These are phyloP conservation scores for Gentiana straminea DNA, from an alignment of 257 asterid genomes.

Conservation along the genomic window DNA sequence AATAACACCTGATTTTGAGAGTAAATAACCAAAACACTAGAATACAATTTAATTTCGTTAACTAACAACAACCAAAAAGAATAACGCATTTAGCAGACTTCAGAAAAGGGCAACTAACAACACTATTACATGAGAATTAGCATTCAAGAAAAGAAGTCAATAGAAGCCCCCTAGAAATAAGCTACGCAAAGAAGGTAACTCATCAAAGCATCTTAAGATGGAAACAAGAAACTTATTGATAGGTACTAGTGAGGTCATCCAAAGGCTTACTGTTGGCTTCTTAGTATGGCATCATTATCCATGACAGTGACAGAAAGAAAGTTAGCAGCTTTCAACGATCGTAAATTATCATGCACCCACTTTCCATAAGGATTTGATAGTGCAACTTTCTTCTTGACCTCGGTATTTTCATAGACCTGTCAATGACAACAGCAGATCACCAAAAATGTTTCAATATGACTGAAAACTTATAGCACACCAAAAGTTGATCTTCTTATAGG, in stretches of 20 bases:
- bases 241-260: neutral
- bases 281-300: conserved; percentile 79
- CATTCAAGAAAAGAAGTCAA: neutral
- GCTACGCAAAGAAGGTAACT: neutral
- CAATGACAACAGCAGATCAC: conserved; percentile 4
- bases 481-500: neutral
- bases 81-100: too few species aligned
- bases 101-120: neutral
- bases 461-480: neutral
- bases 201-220: neutral
- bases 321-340: conserved; percentile 56
- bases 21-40: too few species aligned
- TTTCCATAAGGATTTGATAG: conserved; percentile 71
- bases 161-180: neutral
- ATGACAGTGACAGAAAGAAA: conserved; percentile 53
- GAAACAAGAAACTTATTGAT: neutral
- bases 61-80: too few species aligned
- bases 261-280: conserved; percentile 83
- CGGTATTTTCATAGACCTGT: conserved; percentile 91
- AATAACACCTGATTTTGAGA: too few species aligned
- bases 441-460: neutral
- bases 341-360: conserved; percentile 84
- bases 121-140: neutral
- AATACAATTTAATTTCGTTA: too few species aligned
- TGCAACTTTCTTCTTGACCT: conserved; percentile 89